These are phyloP conservation scores for Podospora pseudopauciseta DNA, from an alignment of 495 filamentous ascomycete genomes.

Conservation along the genomic window DNA sequence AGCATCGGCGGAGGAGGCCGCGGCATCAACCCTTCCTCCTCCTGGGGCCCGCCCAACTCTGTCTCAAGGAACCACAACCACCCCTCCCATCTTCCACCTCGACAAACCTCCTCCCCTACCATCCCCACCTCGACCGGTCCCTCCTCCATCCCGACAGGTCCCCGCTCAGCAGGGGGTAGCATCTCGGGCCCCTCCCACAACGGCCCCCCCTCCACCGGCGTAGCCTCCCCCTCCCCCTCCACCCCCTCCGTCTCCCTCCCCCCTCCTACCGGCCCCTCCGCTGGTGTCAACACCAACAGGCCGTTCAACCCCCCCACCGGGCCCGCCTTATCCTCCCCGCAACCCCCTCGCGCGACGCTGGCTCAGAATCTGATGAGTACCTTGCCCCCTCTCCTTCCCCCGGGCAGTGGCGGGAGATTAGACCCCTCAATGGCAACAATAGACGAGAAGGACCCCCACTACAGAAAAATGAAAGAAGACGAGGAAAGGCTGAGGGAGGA, in stretches of 20 bases:
- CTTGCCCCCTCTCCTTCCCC: constrained; percentile 38
- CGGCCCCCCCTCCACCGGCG: constrained; percentile 6
- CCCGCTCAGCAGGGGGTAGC: constrained; percentile 25
- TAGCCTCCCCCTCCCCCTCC: constrained; percentile 23
- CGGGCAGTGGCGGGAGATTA: constrained; percentile 36
- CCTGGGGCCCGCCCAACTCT: constrained; percentile 31
- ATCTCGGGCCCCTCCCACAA: constrained; percentile 4
- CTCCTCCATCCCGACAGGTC: constrained; percentile 43
- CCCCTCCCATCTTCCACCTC: neutral
- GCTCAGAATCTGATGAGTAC: constrained; percentile 41
- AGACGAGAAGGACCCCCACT: constrained; percentile 40
- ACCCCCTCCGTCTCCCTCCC: constrained; percentile 23
- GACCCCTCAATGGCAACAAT: constrained; percentile 34
- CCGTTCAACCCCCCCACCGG: constrained; percentile 51
- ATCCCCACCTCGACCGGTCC: constrained; percentile 32
- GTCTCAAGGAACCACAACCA: constrained; percentile 3
- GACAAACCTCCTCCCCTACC: constrained; percentile 31
- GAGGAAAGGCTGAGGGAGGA: constrained; percentile 47
- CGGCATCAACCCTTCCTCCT: constrained; percentile 31
- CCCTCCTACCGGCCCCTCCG: constrained; percentile 20
- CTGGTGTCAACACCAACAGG: constrained; percentile 14
- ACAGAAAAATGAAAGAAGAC: constrained; percentile 40
- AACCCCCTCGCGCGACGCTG: constrained; percentile 32
- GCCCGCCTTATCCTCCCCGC: constrained; percentile 34
- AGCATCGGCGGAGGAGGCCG: constrained; percentile 30